These are phyloP conservation scores for Rhodotorula diobovata DNA, from an alignment of 768 basidiomycete genomes.

Conservation along the genomic window DNA sequence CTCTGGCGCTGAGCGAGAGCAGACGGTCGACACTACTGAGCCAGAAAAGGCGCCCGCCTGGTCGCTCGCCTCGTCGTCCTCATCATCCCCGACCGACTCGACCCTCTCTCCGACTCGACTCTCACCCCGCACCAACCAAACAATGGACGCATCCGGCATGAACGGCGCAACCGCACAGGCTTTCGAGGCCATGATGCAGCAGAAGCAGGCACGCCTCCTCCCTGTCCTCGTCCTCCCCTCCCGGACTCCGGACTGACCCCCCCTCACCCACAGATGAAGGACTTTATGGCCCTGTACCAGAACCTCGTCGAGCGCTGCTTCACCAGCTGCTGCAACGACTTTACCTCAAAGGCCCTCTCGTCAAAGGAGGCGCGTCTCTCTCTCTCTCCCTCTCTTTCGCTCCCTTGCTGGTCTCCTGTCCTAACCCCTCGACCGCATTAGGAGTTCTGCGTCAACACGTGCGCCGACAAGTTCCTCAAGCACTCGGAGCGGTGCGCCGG, in stretches of 20 bases:
- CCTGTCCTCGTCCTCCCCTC: not conserved
- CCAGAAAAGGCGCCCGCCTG: too few relatives aligned
- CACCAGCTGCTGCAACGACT: conserved; percentile 89
- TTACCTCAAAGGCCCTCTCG: conserved; percentile 87
- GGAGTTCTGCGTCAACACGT: conserved; percentile 87
- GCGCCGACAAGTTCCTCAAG: conserved; percentile 95
- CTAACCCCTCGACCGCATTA: conserved; percentile 45
- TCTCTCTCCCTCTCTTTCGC: not conserved
- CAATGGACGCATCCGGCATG: conserved; percentile 51
- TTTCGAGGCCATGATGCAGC: conserved; percentile 89
- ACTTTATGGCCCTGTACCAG: conserved; percentile 92
- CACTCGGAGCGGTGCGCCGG: conserved; percentile 39
- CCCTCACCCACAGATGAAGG: conserved; percentile 77
- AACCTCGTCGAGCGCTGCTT: conserved; percentile 94
- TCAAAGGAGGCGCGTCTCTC: conserved; percentile 71
- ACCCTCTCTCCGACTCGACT: not conserved
- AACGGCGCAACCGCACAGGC: conserved; percentile 91
- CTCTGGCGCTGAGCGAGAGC: not conserved
- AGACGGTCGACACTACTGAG: not conserved
- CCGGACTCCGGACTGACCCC: not conserved
- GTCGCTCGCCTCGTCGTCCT: not conserved
- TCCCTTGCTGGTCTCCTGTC: not conserved
- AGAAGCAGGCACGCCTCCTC: conserved; percentile 71
- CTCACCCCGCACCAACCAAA: not conserved
- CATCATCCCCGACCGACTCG: too few relatives aligned